Base-by-base conservation (phyloP, 2,329 filamentous ascomycete species). In the Purpureocillium lavendulum region DNA sequence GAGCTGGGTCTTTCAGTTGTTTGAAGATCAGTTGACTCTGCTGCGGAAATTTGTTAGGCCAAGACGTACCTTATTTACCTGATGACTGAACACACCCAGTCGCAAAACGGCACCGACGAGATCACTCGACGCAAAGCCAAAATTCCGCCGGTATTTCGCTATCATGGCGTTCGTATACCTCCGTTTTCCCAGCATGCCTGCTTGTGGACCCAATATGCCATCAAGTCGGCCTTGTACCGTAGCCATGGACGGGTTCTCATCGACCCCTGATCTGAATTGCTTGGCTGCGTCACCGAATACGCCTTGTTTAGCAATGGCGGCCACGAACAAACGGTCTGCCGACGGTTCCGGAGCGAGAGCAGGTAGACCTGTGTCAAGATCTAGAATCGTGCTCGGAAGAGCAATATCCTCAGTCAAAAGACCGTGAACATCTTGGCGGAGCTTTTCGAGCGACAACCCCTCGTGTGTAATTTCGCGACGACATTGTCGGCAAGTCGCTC, bases 331-430 rank as follows among this genome's bases (percentile, higher is more conserved):
- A 9, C 16, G 33, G 21, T 24, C 33, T 4, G 16, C 12, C 14
- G 6, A 11, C 11, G 14, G 14, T 41, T 18, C 1, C 30, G n/a
- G n/a, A n/a, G n/a, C n/a, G 30, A 32, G 33, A 2, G 18, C 37
- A 0, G 46, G 45, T 1, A 49, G 15, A 2, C 77, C 78, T 2
- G 54, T 60, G 5, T 61, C 54, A 7, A 62, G 38, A 16, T 70
- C 62, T 7, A 80, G 59, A n/a, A 80, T 58, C 0, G 78, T 83
- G 3, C 79, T 79, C 1, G 74, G 71, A 58, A 84, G 70, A 0
- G 77, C 72, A 5, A 59, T 54, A 21, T 67, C 51, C 6, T 63
- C 48, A 4, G 52, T 46, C 11, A 75, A 46, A 1, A 77, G 62
- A 77, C 61, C 49, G 21, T 67, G 52, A 1, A 74, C 56, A 44